Base-by-base conservation (phyloP, 768 basidiomycete genomes). In the Tylopilus intermedius region DNA sequence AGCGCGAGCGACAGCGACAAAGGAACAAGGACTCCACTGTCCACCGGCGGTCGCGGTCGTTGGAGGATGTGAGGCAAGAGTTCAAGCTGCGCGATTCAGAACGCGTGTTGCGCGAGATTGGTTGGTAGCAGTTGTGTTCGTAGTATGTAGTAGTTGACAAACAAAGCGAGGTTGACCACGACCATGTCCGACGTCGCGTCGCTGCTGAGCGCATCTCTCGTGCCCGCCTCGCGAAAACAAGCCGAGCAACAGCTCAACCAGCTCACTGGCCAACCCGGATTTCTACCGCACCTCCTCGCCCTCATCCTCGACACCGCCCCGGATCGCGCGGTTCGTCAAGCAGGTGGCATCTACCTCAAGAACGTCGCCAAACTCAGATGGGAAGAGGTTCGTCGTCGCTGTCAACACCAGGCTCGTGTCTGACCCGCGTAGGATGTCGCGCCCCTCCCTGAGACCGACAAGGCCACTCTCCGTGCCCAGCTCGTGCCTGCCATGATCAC, bases 401-500 rank as follows among this genome's bases (percentile, higher is more conserved):
- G 49, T n/a, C 8, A n/a, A 33, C 1, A 15, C 14, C 9, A 9
- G 8, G 22, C 51, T 11, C 24, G 45, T 47, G 27, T n/a, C 35
- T 47, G 21, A 55, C 32, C 35, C 29, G 45, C 51, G 14, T 58
- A 89, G 84, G 88, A 90, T 64, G 86, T 83, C 40, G 76, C 80
- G 56, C 87, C 89, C 4, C 73, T 94, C 30, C 67, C 79, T 2
- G 79, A 82, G 47, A 71, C 76, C 39, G 93, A 95, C 75, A 90
- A 93, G 63, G 73, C 73, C 5, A 66, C 81, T 0, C 74, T 98
- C 54, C 84, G 90, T 60, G 69, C 78, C 1, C 82, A 88, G 60
- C 80, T 99, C 43, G 86, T 99, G 0, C 88, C 90, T 3, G 86
- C 93, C 38, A 97, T 99, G 95, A 83, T 98, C 55, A 68, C 82